Base-by-base conservation (phyloP, 169 alveolate species). In the Plasmodium fragile region DNA sequence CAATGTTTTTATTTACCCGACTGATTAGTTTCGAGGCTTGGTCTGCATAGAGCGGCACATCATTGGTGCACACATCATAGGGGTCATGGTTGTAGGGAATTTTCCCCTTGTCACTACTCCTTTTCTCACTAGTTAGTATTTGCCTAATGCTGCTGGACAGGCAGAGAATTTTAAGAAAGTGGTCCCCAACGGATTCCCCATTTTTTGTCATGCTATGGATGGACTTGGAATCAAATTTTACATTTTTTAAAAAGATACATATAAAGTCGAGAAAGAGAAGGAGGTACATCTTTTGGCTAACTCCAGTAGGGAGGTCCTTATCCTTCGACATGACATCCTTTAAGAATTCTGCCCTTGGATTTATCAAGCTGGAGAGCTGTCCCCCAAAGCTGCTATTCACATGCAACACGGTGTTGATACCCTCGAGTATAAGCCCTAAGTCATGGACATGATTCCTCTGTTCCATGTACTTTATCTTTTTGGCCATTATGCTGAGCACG, bases 401-500 rank as follows among this genome's bases (percentile, higher is more conserved):
- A 91, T 91, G 77, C 32, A 81, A 18, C 32, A 91, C n/a, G 49
- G 59, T 69, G 59, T 91, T 73, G 1, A 91, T 25, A 10, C 65
- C 52, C 25, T 81, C 84, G 13, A 91, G 75, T 32, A 91, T 49
- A 30, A 28, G 25, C 22, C 34, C n/a, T 70, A 43, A 45, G 18
- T 81, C 94, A 45, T 34, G 36, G 16, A 91, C 43, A 53, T 32
- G 45, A 32, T 39, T 80, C 53, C 84, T 79, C 53, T 91, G 43
- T 13, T 41, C 71, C 32, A 75, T 41, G 39, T 91, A 91, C 55
- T 91, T 91, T 3, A 91, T 91, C 43, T 91, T 91, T 81, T 91
- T 79, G 11, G 55, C 84, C 45, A 91, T 69, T 43, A 73, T 70
- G 39, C 83, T 52, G 72, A 91, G 18, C 28, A 91, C 25, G 70